Base-by-base conservation (phyloP, 176 grass and related monocot species). In the Paspalum vaginatum region DNA sequence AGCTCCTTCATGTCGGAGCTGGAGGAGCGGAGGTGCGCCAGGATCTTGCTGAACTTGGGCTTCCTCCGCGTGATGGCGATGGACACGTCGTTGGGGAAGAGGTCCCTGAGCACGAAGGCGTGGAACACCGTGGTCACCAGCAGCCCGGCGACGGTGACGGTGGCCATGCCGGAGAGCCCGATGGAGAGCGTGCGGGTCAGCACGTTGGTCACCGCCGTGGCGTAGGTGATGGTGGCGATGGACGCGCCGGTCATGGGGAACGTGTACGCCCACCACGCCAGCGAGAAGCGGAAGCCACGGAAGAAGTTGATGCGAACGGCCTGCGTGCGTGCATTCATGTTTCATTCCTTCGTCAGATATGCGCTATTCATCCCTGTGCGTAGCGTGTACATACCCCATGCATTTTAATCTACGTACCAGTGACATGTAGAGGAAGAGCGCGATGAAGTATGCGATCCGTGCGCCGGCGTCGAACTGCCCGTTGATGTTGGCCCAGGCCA, bases 191-290 rank as follows among this genome's bases (percentile, higher is more conserved):
- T 8, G 51, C 52, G 70, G 0, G 92, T 99, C 21, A 99, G 63
- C 58, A 85, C n/a, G 82, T 99, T 99, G 9, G 81, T 89, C 41
- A 95, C 92, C 53, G 49, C 86, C 63, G 75, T 74, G 22, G 96
- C 88, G 86, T 99, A 95, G 9, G 81, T 95, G 48, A 95, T 93
- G 0, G 96, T 93, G 0, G 96, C 96, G 32, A 99, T 72, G 1
- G 96, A 83, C 24, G 87, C 90, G 10, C 85, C 82, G 14, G 96
- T 95, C 92, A 91, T 95, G 18, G 96, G 96, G 84, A 99, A 99
- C 48, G 96, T 98, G 73, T 99, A 99, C 1, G 96, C 96, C 96
- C 96, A 99, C 96, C 96, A 99, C 51, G 96, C 88, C 72, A 99
- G 92, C 38, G 96, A 99, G 88, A 99, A 99, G 45, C 88, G 76